phyloP scores from a whole-genome alignment of 352 stramenopile species.

The Blastocystis sp. region DNA sequence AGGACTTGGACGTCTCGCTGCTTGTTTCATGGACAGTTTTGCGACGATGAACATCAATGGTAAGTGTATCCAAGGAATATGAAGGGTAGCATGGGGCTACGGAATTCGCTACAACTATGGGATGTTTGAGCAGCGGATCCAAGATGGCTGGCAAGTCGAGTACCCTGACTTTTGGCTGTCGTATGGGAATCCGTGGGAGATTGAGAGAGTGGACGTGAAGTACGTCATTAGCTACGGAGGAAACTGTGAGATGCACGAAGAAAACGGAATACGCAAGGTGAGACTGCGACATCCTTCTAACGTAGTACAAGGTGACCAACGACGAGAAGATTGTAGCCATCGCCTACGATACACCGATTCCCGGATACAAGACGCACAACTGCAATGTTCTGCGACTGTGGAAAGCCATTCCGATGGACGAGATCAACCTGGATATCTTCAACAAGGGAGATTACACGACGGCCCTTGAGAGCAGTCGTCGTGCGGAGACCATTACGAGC shows the following conservation, averaged over 20 bases:
- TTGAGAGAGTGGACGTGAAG: conserved; percentile 57
- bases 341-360: conserved; percentile 60
- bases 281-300: neutral
- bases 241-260: neutral
- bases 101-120: conserved; percentile 61
- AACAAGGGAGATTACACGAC: conserved; percentile 55
- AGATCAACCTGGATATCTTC: conserved; percentile 55
- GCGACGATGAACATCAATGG: conserved; percentile 61
- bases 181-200: conserved; percentile 60
- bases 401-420: conserved; percentile 54
- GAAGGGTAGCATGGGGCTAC: conserved; percentile 58
- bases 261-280: conserved; percentile 38
- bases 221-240: conserved; percentile 59
- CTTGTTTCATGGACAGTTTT: conserved; percentile 61
- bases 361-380: conserved; percentile 60
- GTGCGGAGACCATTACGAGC: conserved; percentile 58
- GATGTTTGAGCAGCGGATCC: conserved; percentile 59
- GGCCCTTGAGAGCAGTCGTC: conserved; percentile 51
- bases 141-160: conserved; percentile 56
- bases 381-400: conserved; percentile 60
- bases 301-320: conserved; percentile 1
- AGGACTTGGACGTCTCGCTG: conserved; percentile 59
- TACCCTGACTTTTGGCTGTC: conserved; percentile 60
- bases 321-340: conserved; percentile 51
- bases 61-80: neutral